Conservation (phyloP, 805 yeast species). For the Jamesozyma gamospora region DNA sequence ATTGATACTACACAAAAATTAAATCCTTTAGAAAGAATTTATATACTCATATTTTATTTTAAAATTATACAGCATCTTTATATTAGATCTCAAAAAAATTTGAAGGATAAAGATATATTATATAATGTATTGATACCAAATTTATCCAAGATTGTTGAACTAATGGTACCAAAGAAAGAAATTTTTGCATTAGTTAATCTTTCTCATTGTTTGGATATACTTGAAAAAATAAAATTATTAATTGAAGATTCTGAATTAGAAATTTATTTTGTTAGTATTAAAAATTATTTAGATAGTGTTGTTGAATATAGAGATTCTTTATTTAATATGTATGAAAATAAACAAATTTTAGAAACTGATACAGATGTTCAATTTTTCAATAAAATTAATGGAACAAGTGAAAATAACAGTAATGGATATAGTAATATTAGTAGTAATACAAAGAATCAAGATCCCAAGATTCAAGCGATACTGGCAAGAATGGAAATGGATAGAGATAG, state of each 20-base stretch:
- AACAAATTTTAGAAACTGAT: neutral
- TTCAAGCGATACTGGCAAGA: conserved; percentile 42
- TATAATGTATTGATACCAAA: conserved; percentile 2
- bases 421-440: neutral
- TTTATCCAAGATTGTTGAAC: neutral
- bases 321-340: neutral
- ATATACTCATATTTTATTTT: conserved; percentile 15
- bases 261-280: neutral
- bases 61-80: conserved; percentile 1
- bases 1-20: conserved; percentile 23
- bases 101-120: neutral
- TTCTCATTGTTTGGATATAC: conserved; percentile 1
- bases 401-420: neutral
- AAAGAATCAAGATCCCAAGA: neutral
- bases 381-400: no score
- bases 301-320: neutral
- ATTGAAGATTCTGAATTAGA: conserved; percentile 5
- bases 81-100: no score
- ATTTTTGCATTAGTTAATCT: conserved; percentile 1
- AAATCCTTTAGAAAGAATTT: conserved; percentile 24
- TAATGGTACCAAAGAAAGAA: conserved; percentile 2
- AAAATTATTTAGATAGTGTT: conserved; percentile 11
- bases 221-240: neutral
- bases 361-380: no score
- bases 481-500: conserved; percentile 93